These are phyloP conservation scores for Lachnellula subtilissima DNA, from an alignment of 2,329 filamentous ascomycete genomes.

Conservation along the genomic window DNA sequence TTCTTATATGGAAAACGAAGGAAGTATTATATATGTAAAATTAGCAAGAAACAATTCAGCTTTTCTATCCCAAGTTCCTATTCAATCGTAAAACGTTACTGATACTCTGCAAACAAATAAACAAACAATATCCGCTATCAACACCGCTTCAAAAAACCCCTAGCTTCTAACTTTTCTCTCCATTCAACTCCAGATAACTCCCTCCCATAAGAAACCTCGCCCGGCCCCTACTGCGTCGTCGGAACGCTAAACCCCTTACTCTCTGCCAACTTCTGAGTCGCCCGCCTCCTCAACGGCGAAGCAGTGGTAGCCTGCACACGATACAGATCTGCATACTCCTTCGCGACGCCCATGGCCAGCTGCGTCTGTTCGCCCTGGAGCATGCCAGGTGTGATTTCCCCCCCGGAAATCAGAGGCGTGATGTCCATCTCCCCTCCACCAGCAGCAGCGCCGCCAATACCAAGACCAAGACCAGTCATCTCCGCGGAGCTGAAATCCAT, in stretches of 20 bases:
- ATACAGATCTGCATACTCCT: slow-evolving; percentile 18
- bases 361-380: not conserved
- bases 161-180: too few relatives aligned
- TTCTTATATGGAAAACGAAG: too few relatives aligned
- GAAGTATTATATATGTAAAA: too few relatives aligned
- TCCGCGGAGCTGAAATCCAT: not conserved
- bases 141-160: too few relatives aligned
- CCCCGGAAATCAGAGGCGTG: not conserved
- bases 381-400: too few relatives aligned
- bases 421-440: not conserved
- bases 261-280: not conserved
- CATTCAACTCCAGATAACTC: slow-evolving; percentile 34
- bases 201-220: not conserved
- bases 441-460: too few relatives aligned
- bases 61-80: too few relatives aligned
- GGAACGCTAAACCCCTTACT: not conserved
- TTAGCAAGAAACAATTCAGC: too few relatives aligned
- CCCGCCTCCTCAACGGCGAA: slow-evolving; percentile 15
- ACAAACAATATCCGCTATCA: too few relatives aligned
- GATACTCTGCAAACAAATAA: too few relatives aligned
- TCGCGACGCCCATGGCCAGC: not conserved
- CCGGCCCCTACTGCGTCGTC: not conserved
- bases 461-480: not conserved
- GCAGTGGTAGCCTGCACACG: slow-evolving; percentile 18
- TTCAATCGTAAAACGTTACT: too few relatives aligned